Percentiles rank a stretch among this genome's conserved stretches.
phyloP scores from a whole-genome alignment of 441 rosid genomes.

The Cnidoscolus chayamansa region DNA sequence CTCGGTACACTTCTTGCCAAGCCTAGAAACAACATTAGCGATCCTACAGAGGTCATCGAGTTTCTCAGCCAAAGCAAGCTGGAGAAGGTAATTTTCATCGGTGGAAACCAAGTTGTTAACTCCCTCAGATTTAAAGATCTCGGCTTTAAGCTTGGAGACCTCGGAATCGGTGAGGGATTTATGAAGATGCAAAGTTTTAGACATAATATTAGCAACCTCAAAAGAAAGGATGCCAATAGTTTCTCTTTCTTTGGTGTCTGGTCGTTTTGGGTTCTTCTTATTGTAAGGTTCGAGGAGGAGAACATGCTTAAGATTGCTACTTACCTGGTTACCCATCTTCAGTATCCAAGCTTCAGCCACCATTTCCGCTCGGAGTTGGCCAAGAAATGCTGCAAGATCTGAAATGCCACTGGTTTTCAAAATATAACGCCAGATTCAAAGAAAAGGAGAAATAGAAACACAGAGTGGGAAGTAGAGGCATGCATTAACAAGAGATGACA shows the following conservation, averaged over 20 bases:
- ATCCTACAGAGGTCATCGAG: constrained; percentile 79
- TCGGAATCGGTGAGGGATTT: constrained; percentile 69
- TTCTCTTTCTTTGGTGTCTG: constrained; percentile 28
- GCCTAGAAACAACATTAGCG: constrained; percentile 70
- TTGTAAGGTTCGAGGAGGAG: constrained; percentile 51
- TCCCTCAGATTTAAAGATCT: constrained; percentile 65
- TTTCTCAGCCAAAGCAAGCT: constrained; percentile 80
- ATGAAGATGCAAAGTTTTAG: constrained; percentile 77
- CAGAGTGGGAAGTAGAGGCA: too few relatives aligned
- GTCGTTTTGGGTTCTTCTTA: constrained; percentile 28
- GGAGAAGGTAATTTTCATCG: constrained; percentile 57
- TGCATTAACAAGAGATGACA: background rate
- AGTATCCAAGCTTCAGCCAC: constrained; percentile 92
- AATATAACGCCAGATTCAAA: background rate
- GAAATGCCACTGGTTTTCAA: background rate
- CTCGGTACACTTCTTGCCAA: constrained; percentile 79
- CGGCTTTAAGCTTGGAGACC: constrained; percentile 62
- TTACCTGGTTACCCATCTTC: constrained; percentile 94
- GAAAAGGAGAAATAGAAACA: too few relatives aligned
- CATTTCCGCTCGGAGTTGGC: constrained; percentile 44
- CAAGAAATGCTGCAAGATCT: background rate
- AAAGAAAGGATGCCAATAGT: constrained; percentile 79
- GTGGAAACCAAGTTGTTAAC: constrained; percentile 62
- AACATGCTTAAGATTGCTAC: constrained; percentile 80
- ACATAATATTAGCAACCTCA: constrained; percentile 85